Percentiles rank a stretch among this genome's conserved stretches.
These are phyloP conservation scores for Solanum pennellii DNA, from an alignment of 257 asterid genomes.

Conservation along the genomic window DNA sequence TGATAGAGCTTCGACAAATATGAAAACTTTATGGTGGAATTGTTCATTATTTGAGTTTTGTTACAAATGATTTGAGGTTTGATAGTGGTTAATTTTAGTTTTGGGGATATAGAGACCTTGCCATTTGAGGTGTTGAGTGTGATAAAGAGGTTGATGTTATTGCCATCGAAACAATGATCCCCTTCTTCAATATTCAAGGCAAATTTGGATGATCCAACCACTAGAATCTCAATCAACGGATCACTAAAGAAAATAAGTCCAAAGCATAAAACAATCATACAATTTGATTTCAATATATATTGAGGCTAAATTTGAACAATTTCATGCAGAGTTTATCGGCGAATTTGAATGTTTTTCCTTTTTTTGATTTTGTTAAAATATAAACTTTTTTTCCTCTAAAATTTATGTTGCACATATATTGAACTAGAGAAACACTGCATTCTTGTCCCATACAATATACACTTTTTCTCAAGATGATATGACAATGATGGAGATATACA, in stretches of 20 bases:
- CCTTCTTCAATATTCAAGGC: background rate
- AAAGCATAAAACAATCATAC: too few species aligned
- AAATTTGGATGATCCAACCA: background rate
- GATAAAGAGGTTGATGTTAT: background rate
- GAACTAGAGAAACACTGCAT: background rate
- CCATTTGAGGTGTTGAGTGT: background rate
- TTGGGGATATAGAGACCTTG: too few species aligned
- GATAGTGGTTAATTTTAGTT: too few species aligned
- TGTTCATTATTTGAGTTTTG: background rate
- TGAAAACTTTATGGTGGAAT: background rate
- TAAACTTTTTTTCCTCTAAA: background rate
- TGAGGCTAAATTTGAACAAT: too few species aligned
- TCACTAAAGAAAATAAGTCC: too few species aligned
- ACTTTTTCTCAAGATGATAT: background rate
- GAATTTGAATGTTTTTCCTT: background rate
- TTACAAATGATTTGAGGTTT: too few species aligned
- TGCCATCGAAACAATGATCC: background rate
- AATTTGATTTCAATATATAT: too few species aligned
- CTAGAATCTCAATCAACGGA: too few species aligned
- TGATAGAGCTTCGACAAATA: background rate
- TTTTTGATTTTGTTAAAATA: background rate
- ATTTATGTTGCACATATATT: background rate
- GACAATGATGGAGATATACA: background rate
- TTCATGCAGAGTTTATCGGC: background rate
- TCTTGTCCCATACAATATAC: background rate